Evolutionary conservation across 2,329 filamentous ascomycete genomes (phyloP).

Genomic region (Exophiala dermatitidis): DNA sequence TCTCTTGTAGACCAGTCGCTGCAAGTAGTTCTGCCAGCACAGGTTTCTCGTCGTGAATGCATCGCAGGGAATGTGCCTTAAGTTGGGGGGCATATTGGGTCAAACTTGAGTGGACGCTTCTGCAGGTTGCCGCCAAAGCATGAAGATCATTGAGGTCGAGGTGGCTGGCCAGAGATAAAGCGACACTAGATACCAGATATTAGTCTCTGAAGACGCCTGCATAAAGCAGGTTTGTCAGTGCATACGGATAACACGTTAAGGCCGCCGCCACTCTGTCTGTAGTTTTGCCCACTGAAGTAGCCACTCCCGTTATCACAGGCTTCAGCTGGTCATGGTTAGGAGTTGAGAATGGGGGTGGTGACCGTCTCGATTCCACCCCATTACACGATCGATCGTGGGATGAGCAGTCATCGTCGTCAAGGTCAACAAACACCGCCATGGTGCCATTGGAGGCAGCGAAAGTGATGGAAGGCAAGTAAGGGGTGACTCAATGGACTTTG

Average conservation of each 20-base stretch:
- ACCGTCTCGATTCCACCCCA: constrained; percentile 18
- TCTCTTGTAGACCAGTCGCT: constrained; percentile 1
- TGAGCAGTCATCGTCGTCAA: constrained; percentile 34
- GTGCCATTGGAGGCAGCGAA: constrained; percentile 17
- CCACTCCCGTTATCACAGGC: neutral
- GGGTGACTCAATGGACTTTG: neutral
- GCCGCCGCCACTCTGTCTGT: constrained; percentile 34
- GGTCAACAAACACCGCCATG: constrained; percentile 46
- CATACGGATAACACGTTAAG: constrained; percentile 45
- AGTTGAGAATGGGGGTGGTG: neutral
- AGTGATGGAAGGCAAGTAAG: neutral
- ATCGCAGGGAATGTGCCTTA: constrained; percentile 68
- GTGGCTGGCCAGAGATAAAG: constrained; percentile 63
- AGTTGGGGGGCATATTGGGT: constrained; percentile 71
- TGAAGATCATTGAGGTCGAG: constrained; percentile 86
- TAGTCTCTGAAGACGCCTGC: constrained; percentile 23
- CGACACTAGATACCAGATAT: constrained; percentile 52
- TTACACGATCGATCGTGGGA: constrained; percentile 13
- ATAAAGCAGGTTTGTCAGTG: constrained; percentile 8
- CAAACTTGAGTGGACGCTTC: constrained; percentile 67
- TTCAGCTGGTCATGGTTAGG: constrained; percentile 12
- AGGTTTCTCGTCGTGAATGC: constrained; percentile 59
- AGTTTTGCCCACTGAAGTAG: neutral
- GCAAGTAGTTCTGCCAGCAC: constrained; percentile 31
- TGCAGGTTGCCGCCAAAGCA: constrained; percentile 73